Base-by-base conservation (phyloP, 768 basidiomycete genomes). In the Naganishia vaughanmartiniae region DNA sequence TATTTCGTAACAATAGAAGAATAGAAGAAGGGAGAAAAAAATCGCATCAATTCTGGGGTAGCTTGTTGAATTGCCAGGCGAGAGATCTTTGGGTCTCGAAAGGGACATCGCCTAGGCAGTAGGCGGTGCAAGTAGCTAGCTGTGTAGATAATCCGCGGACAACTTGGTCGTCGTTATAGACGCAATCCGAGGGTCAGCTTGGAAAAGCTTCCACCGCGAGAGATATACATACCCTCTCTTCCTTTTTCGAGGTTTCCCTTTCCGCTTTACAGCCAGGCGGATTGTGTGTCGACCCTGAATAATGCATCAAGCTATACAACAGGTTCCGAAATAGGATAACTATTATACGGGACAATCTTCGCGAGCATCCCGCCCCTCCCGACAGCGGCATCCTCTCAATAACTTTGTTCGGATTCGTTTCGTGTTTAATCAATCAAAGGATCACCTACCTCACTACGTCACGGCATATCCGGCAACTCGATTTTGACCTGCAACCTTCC, bases 41-140 rank as follows among this genome's bases (percentile, higher is more conserved):
- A n/a, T 9, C 48, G 48, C 48, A 51, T n/a, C 24, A 26, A 51
- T 51, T 51, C 48, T 51, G 48, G 48, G 48, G 48, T 51, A 51
- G 48, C n/a, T n/a, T 9, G 15, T 12, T 26, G 19, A 51, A 7
- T 46, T 51, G n/a, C 21, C 48, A 51, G 24, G 48, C 48, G 48
- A 51, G 24, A 26, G 2, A 46, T 46, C 46, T 19, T 46, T 46
- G 7, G 21, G 6, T 46, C 7, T 46, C 17, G 46, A 17, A 46
- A 46, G 17, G 15, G 17, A 46, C 46, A 51, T 26, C 14, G 19
- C 24, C 48, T 51, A 21, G 48, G n/a, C 48, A 51, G 19, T 7
- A 51, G 2, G 48, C 48, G 48, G 24, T 51, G 48, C 48, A 24
- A n/a, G 9, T 2, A 4, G 12, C 12, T 4, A 46, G 48, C 48